These are phyloP conservation scores for Corchorus olitorius DNA, from an alignment of 345 rosid genomes.

Conservation along the genomic window DNA sequence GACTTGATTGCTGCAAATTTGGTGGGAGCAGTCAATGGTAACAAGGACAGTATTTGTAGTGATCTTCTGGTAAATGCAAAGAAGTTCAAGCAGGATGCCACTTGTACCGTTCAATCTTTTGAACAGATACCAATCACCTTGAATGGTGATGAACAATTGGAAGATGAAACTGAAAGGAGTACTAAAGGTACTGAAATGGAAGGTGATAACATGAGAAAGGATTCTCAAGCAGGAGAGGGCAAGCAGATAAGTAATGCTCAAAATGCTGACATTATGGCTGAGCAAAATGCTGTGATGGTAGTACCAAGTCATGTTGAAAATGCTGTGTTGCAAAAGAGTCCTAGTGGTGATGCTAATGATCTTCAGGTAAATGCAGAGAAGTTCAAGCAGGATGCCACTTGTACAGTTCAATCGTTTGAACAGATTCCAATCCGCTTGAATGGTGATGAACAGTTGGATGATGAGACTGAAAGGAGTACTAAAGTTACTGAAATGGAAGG, in stretches of 20 bases:
- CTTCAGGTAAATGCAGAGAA: conserved; percentile 33
- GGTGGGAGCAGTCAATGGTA: conserved; percentile 12
- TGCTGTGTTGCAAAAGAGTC: conserved; percentile 2
- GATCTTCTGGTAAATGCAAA: conserved; percentile 30
- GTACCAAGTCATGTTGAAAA: conserved; percentile 24
- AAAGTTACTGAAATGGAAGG: conserved; percentile 18
- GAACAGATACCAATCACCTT: conserved; percentile 13
- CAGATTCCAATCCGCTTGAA: conserved; percentile 12
- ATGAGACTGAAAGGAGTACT: conserved; percentile 12
- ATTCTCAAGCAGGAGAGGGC: conserved; percentile 22
- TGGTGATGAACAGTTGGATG: conserved; percentile 10
- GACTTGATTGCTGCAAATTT: conserved; percentile 26
- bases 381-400: conserved; percentile 31
- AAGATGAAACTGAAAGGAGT: conserved; percentile 17
- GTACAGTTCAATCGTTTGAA: conserved; percentile 9
- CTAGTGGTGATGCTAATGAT: conserved; percentile 23
- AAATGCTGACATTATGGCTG: conserved; percentile 6
- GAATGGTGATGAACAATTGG: conserved; percentile 6
- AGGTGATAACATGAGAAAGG: conserved; percentile 17
- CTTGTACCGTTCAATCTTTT: conserved; percentile 6
- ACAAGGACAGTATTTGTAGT: conserved; percentile 10
- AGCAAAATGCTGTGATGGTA: conserved; percentile 12
- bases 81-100: conserved; percentile 37
- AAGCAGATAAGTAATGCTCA: conserved; percentile 15
- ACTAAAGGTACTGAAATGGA: conserved; percentile 16